Evolutionary conservation across 1,139 yeast genomes (phyloP).

Genomic region (Geotrichum macrosporum): DNA sequence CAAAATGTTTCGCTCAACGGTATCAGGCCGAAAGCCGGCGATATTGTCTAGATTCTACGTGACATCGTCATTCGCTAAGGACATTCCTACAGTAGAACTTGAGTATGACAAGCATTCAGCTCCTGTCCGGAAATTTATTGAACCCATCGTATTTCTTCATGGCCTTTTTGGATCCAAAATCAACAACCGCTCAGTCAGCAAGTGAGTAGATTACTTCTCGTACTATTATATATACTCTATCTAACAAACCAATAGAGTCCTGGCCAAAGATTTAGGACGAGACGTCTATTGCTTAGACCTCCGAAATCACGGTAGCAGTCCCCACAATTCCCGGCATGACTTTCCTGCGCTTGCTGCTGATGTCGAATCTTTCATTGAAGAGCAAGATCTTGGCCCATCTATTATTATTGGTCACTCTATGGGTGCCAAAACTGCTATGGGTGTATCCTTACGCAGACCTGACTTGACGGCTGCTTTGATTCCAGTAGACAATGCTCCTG

Average conservation of each 20-base stretch:
- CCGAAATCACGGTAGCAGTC: constrained; percentile 90
- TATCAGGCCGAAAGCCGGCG: not conserved
- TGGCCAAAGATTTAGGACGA: constrained; percentile 39
- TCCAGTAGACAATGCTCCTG: constrained; percentile 88
- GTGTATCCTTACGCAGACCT: constrained; percentile 67
- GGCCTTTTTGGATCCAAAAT: constrained; percentile 83
- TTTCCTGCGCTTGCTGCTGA: constrained; percentile 83
- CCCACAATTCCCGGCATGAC: constrained; percentile 64
- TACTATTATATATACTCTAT: not conserved
- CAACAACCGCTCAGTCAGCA: constrained; percentile 74
- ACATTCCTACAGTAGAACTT: constrained; percentile 20
- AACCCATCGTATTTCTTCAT: constrained; percentile 72
- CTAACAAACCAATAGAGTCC: no score
- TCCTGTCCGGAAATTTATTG: constrained; percentile 2
- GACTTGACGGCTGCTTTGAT: constrained; percentile 59
- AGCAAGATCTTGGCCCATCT: constrained; percentile 49
- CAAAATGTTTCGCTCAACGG: not conserved
- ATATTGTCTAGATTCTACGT: not conserved
- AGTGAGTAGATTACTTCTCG: constrained; percentile 32
- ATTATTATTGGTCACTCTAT: constrained; percentile 87
- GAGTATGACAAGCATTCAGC: constrained; percentile 18
- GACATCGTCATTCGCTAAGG: constrained; percentile 10
- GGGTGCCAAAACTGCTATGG: constrained; percentile 97
- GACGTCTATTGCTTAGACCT: constrained; percentile 68
- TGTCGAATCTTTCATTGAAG: constrained; percentile 62